Conservation (phyloP, 208 protist genomes). For the Wallacemonas sp. region DNA sequence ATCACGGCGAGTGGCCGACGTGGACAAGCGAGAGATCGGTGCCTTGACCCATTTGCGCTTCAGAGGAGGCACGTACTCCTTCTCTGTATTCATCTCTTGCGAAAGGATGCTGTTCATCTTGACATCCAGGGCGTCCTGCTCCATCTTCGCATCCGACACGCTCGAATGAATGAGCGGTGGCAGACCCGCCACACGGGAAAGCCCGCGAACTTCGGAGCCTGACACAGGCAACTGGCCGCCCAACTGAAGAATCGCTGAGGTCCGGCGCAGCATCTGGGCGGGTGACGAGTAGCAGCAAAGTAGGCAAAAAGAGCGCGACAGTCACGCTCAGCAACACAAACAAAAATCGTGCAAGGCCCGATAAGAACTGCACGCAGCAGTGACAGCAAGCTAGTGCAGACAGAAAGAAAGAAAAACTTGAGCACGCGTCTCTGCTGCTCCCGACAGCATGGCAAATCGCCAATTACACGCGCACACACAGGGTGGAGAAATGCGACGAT, state of each 20-base stretch:
- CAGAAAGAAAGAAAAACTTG: too few species aligned
- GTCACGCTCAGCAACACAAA: background rate
- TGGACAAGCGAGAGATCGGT: slow-evolving; percentile 66
- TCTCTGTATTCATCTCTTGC: slow-evolving; percentile 20
- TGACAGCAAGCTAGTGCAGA: too few species aligned
- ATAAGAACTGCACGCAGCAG: too few species aligned
- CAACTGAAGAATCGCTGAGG: background rate
- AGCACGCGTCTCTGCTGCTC: too few species aligned
- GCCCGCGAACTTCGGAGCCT: background rate
- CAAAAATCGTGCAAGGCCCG: too few species aligned
- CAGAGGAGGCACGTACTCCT: slow-evolving; percentile 37
- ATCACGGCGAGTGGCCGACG: slow-evolving; percentile 49
- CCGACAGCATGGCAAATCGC: too few species aligned
- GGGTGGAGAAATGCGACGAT: too few species aligned
- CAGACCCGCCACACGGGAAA: slow-evolving; percentile 1
- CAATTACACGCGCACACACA: too few species aligned
- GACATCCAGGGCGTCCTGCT: slow-evolving; percentile 31
- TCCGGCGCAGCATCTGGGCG: slow-evolving; percentile 31
- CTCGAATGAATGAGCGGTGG: slow-evolving; percentile 41
- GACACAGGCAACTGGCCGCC: background rate
- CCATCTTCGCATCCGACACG: slow-evolving; percentile 34
- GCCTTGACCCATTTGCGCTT: slow-evolving; percentile 65
- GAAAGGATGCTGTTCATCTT: slow-evolving; percentile 42
- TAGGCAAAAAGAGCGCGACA: background rate
- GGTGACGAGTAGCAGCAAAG: too few species aligned